Evolutionary conservation across 495 filamentous ascomycete genomes (phyloP), one percentile per base, ranked within the genome.

Genomic region (Penicillium goetzii): DNA sequence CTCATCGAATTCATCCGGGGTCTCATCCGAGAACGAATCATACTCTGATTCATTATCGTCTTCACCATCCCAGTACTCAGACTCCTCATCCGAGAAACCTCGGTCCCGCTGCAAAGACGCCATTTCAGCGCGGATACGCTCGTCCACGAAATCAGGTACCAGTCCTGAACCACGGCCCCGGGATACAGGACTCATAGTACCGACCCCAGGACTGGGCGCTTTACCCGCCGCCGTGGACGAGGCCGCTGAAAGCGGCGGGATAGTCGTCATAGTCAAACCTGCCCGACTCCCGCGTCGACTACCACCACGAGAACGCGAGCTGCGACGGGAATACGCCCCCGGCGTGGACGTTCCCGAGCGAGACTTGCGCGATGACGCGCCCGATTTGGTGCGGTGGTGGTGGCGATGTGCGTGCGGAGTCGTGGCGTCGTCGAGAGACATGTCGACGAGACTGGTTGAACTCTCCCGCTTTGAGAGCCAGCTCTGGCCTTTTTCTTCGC

Each of bases 401-500:
- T 75, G 70, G 19, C 65, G 67, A 34, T 64, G 38, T 33, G 65
- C 55, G 21, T 36, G 19, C 34, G 63, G 15, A 4, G 34, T 21
- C 8, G 55, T 12, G 3, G 54, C 23, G 12, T 72, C 63, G 32
- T 72, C 64, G 23, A 57, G 51, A n/a, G 59, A 41, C 45, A 51
- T 77, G 23, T 84, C 78, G 9, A 83, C 77, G 15, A 93, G 80
- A 65, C 84, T 90, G 0, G 91, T 92, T 6, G 88, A 90, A 60
- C 85, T 90, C 33, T 85, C 86, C 58, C 89, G 85, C 61, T 89
- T 88, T 6, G 83, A 81, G 3, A 95, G 84, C 91, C 91, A 95
- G 45, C 85, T 81, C 72, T 92, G 90, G 14, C 91, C 91, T 71
- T 92, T 93, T 67, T 85, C 86, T 64, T 93, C 90, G 60, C 90